Base-by-base conservation (phyloP, 352 stramenopile species). In the Phytopythium litorale region DNA sequence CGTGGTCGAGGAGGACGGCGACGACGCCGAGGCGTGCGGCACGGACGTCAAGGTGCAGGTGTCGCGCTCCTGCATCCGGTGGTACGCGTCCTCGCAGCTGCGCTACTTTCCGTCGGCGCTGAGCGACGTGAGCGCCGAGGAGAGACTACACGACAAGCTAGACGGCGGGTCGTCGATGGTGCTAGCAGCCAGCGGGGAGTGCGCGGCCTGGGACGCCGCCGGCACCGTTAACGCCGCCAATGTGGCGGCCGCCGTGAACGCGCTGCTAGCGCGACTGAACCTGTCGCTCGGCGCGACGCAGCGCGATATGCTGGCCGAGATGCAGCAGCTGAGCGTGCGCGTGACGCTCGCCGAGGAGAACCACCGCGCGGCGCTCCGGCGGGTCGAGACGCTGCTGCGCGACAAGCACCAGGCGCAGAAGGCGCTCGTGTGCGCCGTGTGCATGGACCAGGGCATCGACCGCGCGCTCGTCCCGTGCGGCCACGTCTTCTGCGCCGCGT, bases 381-480 rank as follows among this genome's bases (percentile, higher is more conserved):
- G 79, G 32, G 48, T 84, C 7, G 68, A 88, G 30, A 65, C 64
- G 12, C 71, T 72, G 19, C 19, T 78, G n/a, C 58, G 74, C 16
- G 67, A 79, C 25, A 78, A 86, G 58, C 79, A 79, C 67, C 78
- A 81, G 23, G 72, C 77, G 2, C 58, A 79, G 48, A 82, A 84
- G 33, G 65, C 72, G 18, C 63, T 89, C 18, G 62, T 66, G 21
- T 89, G 80, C 66, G 73, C 75, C n/a, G 71, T 87, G 42, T 89
- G 80, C 56, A 60, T 89, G 21, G 72, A 85, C 55, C 69, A 75
- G 56, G 46, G 71, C 6, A 73, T 89, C 33, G 70, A 86, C 49
- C 69, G 73, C 42, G 78, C 87, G 55, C 68, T 89, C 13, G 70
- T 86, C 13, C 78, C 79, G 4, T 87, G 79, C 19, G 79, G 78